Percentiles rank a stretch among this genome's conserved stretches.
Conservation (phyloP, 176 grass and related monocot species). For the Neostapfia colusana region DNA sequence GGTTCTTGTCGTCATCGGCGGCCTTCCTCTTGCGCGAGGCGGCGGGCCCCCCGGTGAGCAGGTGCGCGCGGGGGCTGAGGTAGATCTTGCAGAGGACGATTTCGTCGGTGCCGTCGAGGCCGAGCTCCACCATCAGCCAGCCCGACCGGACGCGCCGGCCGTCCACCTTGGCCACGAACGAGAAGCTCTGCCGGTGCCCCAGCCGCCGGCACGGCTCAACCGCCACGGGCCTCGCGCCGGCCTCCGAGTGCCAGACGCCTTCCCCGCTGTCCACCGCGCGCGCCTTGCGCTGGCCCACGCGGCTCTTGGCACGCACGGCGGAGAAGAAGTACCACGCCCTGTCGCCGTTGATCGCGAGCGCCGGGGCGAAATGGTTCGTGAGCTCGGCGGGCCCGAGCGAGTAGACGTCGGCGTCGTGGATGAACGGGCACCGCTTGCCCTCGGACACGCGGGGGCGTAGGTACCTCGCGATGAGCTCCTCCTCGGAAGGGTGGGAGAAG, state of each 20-base stretch:
- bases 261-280: conserved; percentile 39
- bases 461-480: conserved; percentile 32
- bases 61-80: conserved; percentile 34
- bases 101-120: conserved; percentile 23
- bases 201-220: background rate
- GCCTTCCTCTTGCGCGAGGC: conserved; percentile 36
- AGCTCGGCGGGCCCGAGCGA: background rate
- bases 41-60: background rate
- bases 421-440: background rate
- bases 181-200: conserved; percentile 39
- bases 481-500: conserved; percentile 8
- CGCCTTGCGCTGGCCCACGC: conserved; percentile 32
- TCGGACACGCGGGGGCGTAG: conserved; percentile 8
- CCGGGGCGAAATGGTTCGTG: background rate
- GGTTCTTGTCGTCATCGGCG: background rate
- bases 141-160: conserved; percentile 24
- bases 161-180: conserved; percentile 32
- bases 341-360: conserved; percentile 24
- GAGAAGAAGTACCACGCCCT: conserved; percentile 48
- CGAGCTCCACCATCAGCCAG: conserved; percentile 52
- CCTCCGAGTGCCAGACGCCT: conserved; percentile 43
- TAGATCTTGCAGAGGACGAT: conserved; percentile 42
- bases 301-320: conserved; percentile 27
- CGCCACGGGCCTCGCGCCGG: conserved; percentile 27
- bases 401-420: conserved; percentile 41